A percentile compares a stretch with the other conserved stretches of the same genome.
Conservation (phyloP, 768 basidiomycete species). For the Boletus insuetus region DNA sequence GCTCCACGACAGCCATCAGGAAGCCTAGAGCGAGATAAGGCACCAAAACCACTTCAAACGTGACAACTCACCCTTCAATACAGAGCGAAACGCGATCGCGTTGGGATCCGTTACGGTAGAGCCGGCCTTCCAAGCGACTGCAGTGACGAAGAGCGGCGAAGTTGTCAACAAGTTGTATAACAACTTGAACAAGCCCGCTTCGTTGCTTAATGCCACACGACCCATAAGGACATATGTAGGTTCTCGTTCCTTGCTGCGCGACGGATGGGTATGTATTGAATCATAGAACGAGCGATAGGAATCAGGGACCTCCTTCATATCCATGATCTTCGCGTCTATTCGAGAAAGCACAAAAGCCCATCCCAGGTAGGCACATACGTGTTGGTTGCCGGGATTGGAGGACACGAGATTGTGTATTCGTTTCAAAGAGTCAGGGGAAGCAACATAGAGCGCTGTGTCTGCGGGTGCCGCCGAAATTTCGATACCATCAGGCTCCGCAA, state of each 20-base stretch:
- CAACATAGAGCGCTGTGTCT: slow-evolving; percentile 51
- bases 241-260: slow-evolving; percentile 55
- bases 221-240: slow-evolving; percentile 56
- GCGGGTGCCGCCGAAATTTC: slow-evolving; percentile 51
- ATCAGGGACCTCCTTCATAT: slow-evolving; percentile 50
- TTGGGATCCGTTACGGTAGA: slow-evolving; percentile 74
- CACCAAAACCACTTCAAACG: not conserved
- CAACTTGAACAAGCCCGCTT: slow-evolving; percentile 58
- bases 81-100: slow-evolving; percentile 74
- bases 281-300: slow-evolving; percentile 57
- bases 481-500: slow-evolving; percentile 50
- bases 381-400: slow-evolving; percentile 58
- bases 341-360: slow-evolving; percentile 85
- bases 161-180: slow-evolving; percentile 57
- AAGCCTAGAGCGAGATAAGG: slow-evolving; percentile 51
- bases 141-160: slow-evolving; percentile 75
- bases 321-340: slow-evolving; percentile 44
- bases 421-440: slow-evolving; percentile 61
- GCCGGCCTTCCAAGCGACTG: slow-evolving; percentile 64
- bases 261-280: slow-evolving; percentile 42
- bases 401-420: slow-evolving; percentile 67
- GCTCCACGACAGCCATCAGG: slow-evolving; percentile 68
- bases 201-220: slow-evolving; percentile 52
- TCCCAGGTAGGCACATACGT: slow-evolving; percentile 68
- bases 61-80: slow-evolving; percentile 68